phyloP scores from a whole-genome alignment of 2,329 filamentous ascomycete species.

The Fusarium austroafricanum region DNA sequence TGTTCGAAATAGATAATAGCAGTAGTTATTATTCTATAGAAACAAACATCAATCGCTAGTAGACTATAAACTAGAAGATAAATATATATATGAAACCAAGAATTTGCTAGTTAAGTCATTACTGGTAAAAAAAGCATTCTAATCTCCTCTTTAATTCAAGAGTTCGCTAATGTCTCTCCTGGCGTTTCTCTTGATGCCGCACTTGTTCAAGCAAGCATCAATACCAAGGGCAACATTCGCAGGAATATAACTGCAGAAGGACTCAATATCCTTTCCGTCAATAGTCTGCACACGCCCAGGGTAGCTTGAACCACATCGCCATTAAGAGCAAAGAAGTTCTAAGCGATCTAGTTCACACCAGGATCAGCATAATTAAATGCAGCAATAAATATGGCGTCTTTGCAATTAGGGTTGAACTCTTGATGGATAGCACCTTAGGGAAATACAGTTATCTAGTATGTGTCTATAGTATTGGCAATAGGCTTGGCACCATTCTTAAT shows the following conservation, averaged over 20 bases:
- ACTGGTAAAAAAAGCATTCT: no score
- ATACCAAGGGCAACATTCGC: conserved; percentile 21
- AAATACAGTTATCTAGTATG: conserved; percentile 61
- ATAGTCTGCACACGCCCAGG: conserved; percentile 5
- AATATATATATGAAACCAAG: no score
- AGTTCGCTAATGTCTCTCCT: conserved; percentile 15
- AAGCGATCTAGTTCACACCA: conserved; percentile 58
- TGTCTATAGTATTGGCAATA: conserved; percentile 53
- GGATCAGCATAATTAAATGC: conserved; percentile 60
- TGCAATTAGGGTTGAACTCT: conserved; percentile 64
- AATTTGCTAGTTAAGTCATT: no score
- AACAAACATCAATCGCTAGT: no score
- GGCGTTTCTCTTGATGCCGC: conserved; percentile 9
- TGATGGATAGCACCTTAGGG: conserved; percentile 62
- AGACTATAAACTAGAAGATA: no score
- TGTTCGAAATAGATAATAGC: no score
- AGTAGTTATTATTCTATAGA: no score
- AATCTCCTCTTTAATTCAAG: not conserved
- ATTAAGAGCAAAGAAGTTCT: conserved; percentile 40
- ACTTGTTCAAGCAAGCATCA: conserved; percentile 27
- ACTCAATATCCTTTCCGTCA: conserved; percentile 21
- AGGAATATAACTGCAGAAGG: conserved; percentile 5
- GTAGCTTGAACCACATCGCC: conserved; percentile 1
- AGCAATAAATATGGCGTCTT: conserved; percentile 60
- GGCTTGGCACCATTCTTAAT: conserved; percentile 36